Evolutionary conservation across 2,329 filamentous ascomycete genomes (phyloP).

Genomic region (Apiospora saccharicola): DNA sequence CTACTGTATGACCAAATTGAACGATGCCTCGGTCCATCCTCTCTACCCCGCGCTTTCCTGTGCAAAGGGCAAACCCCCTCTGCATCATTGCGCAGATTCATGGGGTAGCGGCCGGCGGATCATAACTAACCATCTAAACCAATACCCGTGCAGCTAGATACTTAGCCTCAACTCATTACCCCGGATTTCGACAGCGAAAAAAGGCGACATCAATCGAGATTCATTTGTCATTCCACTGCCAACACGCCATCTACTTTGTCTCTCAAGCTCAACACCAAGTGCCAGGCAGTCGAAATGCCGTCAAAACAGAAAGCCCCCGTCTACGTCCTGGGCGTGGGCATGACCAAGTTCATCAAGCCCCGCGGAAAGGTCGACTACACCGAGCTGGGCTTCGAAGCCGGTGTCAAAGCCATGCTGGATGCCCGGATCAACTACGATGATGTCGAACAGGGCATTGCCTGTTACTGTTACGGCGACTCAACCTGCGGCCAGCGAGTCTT

Average conservation of each 20-base stretch:
- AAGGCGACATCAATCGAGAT: background rate
- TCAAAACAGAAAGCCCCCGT: slow-evolving; percentile 59
- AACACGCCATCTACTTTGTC: background rate
- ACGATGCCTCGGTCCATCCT: slow-evolving; percentile 19
- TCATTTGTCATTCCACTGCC: background rate
- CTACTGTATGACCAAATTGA: slow-evolving; percentile 12
- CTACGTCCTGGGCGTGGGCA: slow-evolving; percentile 96
- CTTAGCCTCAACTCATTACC: slow-evolving; percentile 10
- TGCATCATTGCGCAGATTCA: background rate
- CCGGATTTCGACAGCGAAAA: background rate
- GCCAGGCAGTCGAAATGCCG: slow-evolving; percentile 49
- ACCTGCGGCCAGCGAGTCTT: slow-evolving; percentile 96
- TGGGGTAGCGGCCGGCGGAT: slow-evolving; percentile 1
- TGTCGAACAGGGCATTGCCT: slow-evolving; percentile 93
- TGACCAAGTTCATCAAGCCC: slow-evolving; percentile 99
- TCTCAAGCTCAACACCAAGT: background rate
- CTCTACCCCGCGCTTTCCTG: background rate
- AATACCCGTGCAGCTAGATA: slow-evolving; percentile 17
- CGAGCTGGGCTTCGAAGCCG: slow-evolving; percentile 91
- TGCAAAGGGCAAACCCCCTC: background rate
- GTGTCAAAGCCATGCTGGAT: slow-evolving; percentile 84
- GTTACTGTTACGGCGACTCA: slow-evolving; percentile 96
- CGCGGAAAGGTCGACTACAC: slow-evolving; percentile 94
- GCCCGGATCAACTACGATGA: slow-evolving; percentile 96
- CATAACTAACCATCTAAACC: background rate